Evolutionary conservation across 179 eudicot genomes (phyloP).

Genomic region (Nepenthes alata): DNA sequence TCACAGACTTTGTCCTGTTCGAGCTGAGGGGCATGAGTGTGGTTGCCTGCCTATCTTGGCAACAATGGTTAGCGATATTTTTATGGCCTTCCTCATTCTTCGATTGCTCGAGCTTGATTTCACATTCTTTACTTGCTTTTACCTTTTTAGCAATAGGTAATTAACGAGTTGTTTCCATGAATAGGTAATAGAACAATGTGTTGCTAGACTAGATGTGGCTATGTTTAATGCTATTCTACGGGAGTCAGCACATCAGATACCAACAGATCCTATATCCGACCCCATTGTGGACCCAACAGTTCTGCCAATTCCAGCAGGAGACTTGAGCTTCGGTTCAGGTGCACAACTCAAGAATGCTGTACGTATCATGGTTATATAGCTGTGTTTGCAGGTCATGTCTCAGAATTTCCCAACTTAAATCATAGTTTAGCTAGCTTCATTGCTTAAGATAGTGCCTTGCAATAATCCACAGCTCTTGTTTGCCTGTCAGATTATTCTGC

Average conservation of each 20-base stretch:
- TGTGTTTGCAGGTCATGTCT: neutral
- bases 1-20: constrained; percentile 78
- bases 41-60: constrained; percentile 85
- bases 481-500: too few relatives aligned
- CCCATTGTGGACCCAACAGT: constrained; percentile 78
- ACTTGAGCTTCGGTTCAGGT: constrained; percentile 92
- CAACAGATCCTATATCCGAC: constrained; percentile 91
- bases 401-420: too few relatives aligned
- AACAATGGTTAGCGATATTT: constrained; percentile 47
- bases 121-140: neutral
- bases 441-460: too few relatives aligned
- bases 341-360: constrained; percentile 93
- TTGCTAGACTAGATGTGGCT: constrained; percentile 78
- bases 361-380: constrained; percentile 11
- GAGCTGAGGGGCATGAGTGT: constrained; percentile 83
- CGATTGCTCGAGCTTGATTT: neutral
- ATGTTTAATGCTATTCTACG: constrained; percentile 95
- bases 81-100: neutral
- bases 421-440: too few relatives aligned
- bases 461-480: too few relatives aligned
- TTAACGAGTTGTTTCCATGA: constrained; percentile 4
- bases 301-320: constrained; percentile 89
- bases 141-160: neutral
- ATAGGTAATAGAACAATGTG: constrained; percentile 86
- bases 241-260: constrained; percentile 80